Base-by-base conservation (phyloP, 495 filamentous ascomycete species). In the Chaetomium tenue region DNA sequence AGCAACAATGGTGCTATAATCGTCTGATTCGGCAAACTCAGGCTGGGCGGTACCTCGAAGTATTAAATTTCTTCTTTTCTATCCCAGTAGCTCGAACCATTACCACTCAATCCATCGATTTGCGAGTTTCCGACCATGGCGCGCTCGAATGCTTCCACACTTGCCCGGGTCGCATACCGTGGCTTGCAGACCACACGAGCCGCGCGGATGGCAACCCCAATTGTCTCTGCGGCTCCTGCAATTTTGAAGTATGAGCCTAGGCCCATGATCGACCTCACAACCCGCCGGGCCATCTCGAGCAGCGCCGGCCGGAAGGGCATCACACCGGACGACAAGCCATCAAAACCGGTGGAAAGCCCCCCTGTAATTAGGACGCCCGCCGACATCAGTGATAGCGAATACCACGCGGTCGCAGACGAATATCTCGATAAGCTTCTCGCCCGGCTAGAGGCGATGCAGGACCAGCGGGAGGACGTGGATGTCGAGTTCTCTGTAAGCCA, bases 401-500 rank as follows among this genome's bases (percentile, higher is more conserved):
- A 82, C 66, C 78, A 87, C 48, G 63, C 72, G 1, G 63, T 85
- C 1, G 75, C 83, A 0, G 79, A 86, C 52, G 62, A 68, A 12
- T 85, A 80, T 51, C 68, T 87, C n/a, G 77, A 90, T 18, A 78
- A 78, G 2, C 84, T 92, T 26, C 71, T 91, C 8, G 79, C 81
- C 62, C 86, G 87, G 54, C 86, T 89, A 56, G 86, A 90, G 66
- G 78, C 78, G 52, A 78, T 91, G 62, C 83, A 86, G 68, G 85
- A 89, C 66, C 78, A 85, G 61, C 74, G 81, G 5, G 79, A 81
- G 13, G 82, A 88, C 56, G 78, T 93, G 22, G 89, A 94, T 69
- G 80, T 89, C 15, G 88, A 87, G 70, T 87, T 77, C 63, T 79
- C 75, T 25, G 84, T 86, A 66, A 47, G 79, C 77, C 40, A 26